Evolutionary conservation across 495 filamentous ascomycete genomes (phyloP).

Genomic region (Talaromyces trachyspermus): DNA sequence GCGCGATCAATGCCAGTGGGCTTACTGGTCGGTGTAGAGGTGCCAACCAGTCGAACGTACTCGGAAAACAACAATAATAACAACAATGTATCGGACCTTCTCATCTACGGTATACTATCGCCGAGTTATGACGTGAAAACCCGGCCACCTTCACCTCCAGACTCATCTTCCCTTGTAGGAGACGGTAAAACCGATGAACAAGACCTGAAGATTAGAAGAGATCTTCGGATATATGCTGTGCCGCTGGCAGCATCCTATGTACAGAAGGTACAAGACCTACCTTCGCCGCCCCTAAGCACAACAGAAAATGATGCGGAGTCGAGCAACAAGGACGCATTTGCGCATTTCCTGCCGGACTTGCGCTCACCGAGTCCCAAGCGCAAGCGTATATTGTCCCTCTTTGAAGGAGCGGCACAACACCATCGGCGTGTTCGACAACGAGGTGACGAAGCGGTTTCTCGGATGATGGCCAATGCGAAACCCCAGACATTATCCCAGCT

Average conservation of each 20-base stretch:
- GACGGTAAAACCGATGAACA: not conserved
- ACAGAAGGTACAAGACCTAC: conserved; percentile 27
- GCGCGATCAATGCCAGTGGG: conserved; percentile 35
- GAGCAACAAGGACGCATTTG: conserved; percentile 15
- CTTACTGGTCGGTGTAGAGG: conserved; percentile 28
- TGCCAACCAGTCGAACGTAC: conserved; percentile 12
- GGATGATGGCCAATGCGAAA: conserved; percentile 39
- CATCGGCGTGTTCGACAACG: conserved; percentile 45
- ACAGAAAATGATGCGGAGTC: conserved; percentile 5
- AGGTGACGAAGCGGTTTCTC: conserved; percentile 49
- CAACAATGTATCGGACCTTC: conserved; percentile 41
- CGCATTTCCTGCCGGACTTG: conserved; percentile 34
- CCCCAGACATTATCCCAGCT: conserved; percentile 29
- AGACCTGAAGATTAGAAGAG: conserved; percentile 8
- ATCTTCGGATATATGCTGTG: conserved; percentile 35
- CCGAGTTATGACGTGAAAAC: conserved; percentile 17
- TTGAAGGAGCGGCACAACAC: conserved; percentile 53
- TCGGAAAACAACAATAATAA: too few relatives aligned
- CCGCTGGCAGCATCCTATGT: conserved; percentile 29
- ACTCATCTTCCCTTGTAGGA: conserved; percentile 28
- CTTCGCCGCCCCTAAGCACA: conserved; percentile 22
- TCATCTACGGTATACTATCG: conserved; percentile 46
- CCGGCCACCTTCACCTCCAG: conserved; percentile 40
- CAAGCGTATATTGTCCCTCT: conserved; percentile 47
- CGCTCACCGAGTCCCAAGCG: conserved; percentile 44